A percentile compares a stretch with the other conserved stretches of the same genome.
phyloP scores from a whole-genome alignment of 2,329 filamentous ascomycete genomes.

The Pestalotiopsis sp. region DNA sequence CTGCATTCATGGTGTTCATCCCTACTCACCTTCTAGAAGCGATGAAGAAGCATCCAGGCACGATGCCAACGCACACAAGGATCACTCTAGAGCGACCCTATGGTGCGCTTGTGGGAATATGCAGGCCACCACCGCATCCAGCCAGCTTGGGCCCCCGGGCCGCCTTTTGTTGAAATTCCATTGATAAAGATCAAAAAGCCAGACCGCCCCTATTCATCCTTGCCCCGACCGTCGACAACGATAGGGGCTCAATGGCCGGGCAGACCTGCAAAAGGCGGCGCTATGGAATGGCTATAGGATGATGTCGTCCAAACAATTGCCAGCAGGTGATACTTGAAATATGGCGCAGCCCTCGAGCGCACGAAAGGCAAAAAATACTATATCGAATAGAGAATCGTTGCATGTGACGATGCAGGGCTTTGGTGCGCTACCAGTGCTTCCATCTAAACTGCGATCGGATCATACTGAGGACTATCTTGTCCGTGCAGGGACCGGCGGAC shows the following conservation, averaged over 20 bases:
- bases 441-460: too few relatives aligned
- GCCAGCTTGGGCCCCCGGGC: background rate
- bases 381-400: background rate
- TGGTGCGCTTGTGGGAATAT: background rate
- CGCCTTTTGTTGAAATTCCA: background rate
- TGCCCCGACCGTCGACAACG: background rate
- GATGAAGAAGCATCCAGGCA: background rate
- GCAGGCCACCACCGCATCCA: background rate
- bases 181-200: background rate
- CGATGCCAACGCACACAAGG: background rate
- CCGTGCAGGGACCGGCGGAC: too few relatives aligned
- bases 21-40: constrained; percentile 3
- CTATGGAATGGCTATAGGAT: background rate
- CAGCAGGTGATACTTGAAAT: background rate
- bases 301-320: background rate
- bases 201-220: constrained; percentile 4
- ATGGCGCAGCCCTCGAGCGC: background rate
- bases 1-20: background rate
- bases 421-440: too few relatives aligned
- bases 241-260: background rate
- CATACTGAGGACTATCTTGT: too few relatives aligned
- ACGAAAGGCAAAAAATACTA: background rate
- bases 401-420: background rate
- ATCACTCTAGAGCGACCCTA: constrained; percentile 2
- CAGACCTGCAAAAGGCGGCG: background rate